Percentiles rank a stretch among this genome's conserved stretches.
These are phyloP conservation scores for Boletus barrowsii DNA, from an alignment of 768 basidiomycete genomes.

Conservation along the genomic window DNA sequence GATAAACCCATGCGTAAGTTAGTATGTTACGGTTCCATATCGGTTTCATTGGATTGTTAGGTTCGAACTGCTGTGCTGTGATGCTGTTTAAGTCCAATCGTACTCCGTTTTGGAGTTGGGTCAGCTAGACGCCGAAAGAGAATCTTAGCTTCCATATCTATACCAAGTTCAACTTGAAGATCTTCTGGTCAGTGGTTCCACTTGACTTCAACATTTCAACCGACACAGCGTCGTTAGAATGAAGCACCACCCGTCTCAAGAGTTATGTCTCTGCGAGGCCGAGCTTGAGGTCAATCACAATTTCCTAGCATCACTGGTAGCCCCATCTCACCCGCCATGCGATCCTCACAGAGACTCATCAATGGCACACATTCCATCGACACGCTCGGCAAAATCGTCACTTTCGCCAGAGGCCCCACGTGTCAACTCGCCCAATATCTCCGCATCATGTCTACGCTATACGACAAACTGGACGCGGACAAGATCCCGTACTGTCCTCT, in stretches of 20 bases:
- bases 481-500: conserved; percentile 15
- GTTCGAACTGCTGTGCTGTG: too few species aligned
- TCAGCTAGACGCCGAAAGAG: too few species aligned
- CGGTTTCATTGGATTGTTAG: too few species aligned
- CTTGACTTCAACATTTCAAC: neutral
- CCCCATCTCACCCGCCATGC: neutral
- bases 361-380: conserved; percentile 11
- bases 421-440: conserved; percentile 22
- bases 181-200: too few species aligned
- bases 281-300: conserved; percentile 23
- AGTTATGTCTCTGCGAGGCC: neutral
- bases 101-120: too few species aligned
- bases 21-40: too few species aligned
- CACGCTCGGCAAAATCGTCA: conserved; percentile 11
- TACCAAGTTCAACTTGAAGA: too few species aligned
- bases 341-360: conserved; percentile 12
- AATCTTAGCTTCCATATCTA: too few species aligned
- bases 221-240: neutral
- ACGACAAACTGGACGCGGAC: conserved; percentile 15
- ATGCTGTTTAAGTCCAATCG: too few species aligned
- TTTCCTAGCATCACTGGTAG: neutral
- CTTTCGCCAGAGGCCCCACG: conserved; percentile 6
- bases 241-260: neutral
- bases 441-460: conserved; percentile 21
- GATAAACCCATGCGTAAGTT: neutral